A percentile compares a stretch with the other conserved stretches of the same genome.
These are phyloP conservation scores for Pisolithus albus DNA, from an alignment of 768 basidiomycete species.

Conservation along the genomic window DNA sequence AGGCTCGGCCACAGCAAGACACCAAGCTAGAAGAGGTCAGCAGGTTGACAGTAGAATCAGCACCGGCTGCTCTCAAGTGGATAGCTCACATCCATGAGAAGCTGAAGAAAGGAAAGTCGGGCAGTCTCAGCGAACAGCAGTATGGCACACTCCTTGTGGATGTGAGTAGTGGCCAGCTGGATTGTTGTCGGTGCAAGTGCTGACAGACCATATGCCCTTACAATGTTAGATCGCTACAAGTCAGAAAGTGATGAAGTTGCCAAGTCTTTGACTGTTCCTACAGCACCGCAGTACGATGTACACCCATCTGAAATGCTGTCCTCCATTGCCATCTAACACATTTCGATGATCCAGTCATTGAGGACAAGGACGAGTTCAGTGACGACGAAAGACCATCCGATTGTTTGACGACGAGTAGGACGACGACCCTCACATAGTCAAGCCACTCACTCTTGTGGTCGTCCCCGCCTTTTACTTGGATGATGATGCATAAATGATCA, in stretches of 20 bases:
- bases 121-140: constrained; percentile 69
- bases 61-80: constrained; percentile 62
- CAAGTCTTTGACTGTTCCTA: constrained; percentile 64
- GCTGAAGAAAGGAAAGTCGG: constrained; percentile 67
- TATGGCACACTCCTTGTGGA: constrained; percentile 70
- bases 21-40: constrained; percentile 63
- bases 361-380: constrained; percentile 84
- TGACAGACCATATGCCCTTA: not conserved
- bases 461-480: too few species aligned
- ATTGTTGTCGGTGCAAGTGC: not conserved
- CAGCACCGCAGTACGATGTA: constrained; percentile 36
- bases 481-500: too few species aligned
- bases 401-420: too few species aligned
- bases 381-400: too few species aligned
- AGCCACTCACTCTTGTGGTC: too few species aligned
- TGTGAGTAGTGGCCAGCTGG: constrained; percentile 38
- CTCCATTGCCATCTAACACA: not conserved
- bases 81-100: constrained; percentile 81
- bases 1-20: constrained; percentile 57
- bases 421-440: too few species aligned
- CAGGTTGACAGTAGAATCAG: constrained; percentile 65
- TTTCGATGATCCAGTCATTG: constrained; percentile 64
- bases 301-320: constrained; percentile 5
- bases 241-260: constrained; percentile 73
- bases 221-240: constrained; percentile 43